Base-by-base conservation (phyloP, 768 basidiomycete genomes). In the Tulasnella sp. region DNA sequence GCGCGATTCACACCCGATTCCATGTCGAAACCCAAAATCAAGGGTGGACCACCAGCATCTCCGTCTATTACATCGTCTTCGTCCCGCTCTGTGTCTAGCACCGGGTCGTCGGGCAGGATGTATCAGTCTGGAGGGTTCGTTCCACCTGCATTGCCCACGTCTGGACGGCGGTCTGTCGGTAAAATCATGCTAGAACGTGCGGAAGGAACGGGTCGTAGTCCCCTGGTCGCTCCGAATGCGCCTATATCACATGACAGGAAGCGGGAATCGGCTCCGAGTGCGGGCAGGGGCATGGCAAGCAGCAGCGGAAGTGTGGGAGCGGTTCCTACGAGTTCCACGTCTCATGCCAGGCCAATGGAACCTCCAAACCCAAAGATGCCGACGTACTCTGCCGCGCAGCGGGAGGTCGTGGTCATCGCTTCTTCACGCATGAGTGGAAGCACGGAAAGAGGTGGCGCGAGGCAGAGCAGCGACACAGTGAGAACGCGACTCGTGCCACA, bases 391-490 rank as follows among this genome's bases (percentile, higher is more conserved):
- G 58, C 45, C 29, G 50, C 47, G 1, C 58, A 59, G 48, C 17
- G 58, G 50, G 58, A 59, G 30, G 19, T 59, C 32, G 30, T 59
- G 26, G 32, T 59, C 34, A 34, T 59, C 1, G 58, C 58, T 0
- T 50, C 58, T 23, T 59, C 58, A 38, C 34, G 34, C 15, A 15
- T 15, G 34, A 38, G 34, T 15, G 34, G 34, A 15, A 38, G 34
- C 34, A 38, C 34, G 34, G 34, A 38, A 15, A 38, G 34, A 38
- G 34, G 34, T 15, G 34, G 34, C 34, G 13, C 13, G 15, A 19
- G 17, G 9, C 19, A 21, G 17, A 58, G 19, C 9, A 58, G 9
- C 17, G 56, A 58, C 15, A 47, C 56, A 17, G 34, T 38, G 5
- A 38, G 34, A 15, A 38, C 34, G 15, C 34, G 15, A 15, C 34